A percentile compares a stretch with the other conserved stretches of the same genome.
phyloP scores from a whole-genome alignment of 257 asterid genomes.

The Forsythia viridissima region DNA sequence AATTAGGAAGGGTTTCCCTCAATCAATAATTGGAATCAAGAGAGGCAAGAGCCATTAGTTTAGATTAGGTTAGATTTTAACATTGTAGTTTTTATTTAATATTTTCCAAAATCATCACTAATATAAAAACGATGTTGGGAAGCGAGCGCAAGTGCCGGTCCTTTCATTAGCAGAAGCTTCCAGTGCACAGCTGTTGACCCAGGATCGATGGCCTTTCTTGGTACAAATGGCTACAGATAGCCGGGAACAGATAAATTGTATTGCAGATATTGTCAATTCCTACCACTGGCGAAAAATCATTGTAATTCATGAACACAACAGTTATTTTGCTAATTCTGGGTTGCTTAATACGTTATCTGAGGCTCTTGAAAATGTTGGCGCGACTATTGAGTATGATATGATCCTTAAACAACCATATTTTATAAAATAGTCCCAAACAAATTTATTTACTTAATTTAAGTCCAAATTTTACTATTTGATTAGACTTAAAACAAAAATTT shows the following conservation, averaged over 20 bases:
- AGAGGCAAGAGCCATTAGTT: background rate
- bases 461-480: too few relatives aligned
- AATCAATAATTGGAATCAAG: too few relatives aligned
- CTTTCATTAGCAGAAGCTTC: too few relatives aligned
- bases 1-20: too few relatives aligned
- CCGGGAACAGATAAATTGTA: slow-evolving; percentile 31
- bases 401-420: slow-evolving; percentile 36
- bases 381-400: slow-evolving; percentile 34
- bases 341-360: slow-evolving; percentile 30
- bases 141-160: too few relatives aligned
- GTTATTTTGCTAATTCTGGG: slow-evolving; percentile 37
- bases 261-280: slow-evolving; percentile 27
- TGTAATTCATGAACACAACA: slow-evolving; percentile 35
- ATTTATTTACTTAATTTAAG: too few relatives aligned
- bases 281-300: slow-evolving; percentile 42
- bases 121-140: too few relatives aligned
- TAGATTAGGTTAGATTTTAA: too few relatives aligned
- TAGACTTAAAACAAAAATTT: too few relatives aligned
- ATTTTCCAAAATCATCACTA: too few relatives aligned
- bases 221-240: slow-evolving; percentile 33
- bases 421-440: too few relatives aligned
- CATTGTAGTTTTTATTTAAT: background rate
- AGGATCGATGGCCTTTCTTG: slow-evolving; percentile 59
- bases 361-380: slow-evolving; percentile 26
- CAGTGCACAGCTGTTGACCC: too few relatives aligned